Percentiles rank a stretch among this genome's conserved stretches.
phyloP scores from a whole-genome alignment of 257 asterid genomes.

The Fraxinus anomala region DNA sequence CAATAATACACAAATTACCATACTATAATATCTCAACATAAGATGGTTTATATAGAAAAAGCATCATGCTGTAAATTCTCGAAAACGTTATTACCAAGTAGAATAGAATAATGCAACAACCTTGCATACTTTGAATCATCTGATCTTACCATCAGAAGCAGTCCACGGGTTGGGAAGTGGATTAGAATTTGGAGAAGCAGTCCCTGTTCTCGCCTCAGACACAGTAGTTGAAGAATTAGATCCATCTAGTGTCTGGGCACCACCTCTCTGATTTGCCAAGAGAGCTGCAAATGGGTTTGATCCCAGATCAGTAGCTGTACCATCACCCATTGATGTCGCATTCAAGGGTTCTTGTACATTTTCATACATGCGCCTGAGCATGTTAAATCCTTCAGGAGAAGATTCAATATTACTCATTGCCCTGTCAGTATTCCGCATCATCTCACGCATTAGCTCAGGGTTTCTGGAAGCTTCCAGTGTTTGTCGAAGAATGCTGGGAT shows the following conservation, averaged over 20 bases:
- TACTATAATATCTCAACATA: neutral
- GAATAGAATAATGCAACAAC: neutral
- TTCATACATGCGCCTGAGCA: constrained; percentile 74
- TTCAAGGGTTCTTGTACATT: constrained; percentile 70
- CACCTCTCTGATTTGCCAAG: constrained; percentile 45
- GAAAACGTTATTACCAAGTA: neutral
- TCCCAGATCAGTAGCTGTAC: constrained; percentile 41
- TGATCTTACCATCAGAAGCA: constrained; percentile 38
- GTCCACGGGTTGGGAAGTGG: constrained; percentile 76
- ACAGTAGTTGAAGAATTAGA: constrained; percentile 39
- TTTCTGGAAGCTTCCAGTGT: constrained; percentile 64
- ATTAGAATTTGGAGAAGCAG: constrained; percentile 48
- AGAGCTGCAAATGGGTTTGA: constrained; percentile 62
- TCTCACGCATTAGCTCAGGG: constrained; percentile 71
- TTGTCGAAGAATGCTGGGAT: constrained; percentile 59
- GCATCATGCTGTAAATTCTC: neutral
- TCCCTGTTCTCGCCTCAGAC: constrained; percentile 37
- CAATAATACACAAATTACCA: neutral
- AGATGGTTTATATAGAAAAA: neutral
- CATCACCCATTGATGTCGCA: constrained; percentile 50
- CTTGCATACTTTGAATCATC: neutral
- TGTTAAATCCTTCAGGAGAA: constrained; percentile 73
- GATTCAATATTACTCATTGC: constrained; percentile 72
- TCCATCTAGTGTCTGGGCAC: constrained; percentile 38
- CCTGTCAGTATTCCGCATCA: constrained; percentile 70